Evolutionary conservation across 2,329 filamentous ascomycete genomes (phyloP), one percentile per base, ranked within the genome.

Genomic region (Penicillium sp.): DNA sequence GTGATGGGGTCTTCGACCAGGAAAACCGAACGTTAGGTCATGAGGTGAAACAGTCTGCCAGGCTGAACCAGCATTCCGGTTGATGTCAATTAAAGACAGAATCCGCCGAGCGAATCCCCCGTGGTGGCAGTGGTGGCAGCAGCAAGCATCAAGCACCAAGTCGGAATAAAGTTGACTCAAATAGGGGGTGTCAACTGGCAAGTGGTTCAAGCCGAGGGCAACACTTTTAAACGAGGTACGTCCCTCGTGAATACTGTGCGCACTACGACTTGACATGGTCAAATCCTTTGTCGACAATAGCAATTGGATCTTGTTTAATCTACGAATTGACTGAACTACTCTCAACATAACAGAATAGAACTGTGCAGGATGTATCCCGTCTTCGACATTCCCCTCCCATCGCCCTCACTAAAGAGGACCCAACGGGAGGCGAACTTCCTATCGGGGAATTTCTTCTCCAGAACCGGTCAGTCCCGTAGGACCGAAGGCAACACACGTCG

Each of bases 351-450:
- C 2, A 11, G 34, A 37, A 37, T 42, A 42, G 37, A 19, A 42
- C 5, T 14, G 18, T 42, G 37, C 23, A 55, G 55, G 58, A 72
- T 74, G 75, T 81, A 76, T 85, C 86, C 86, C 83, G 80, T 87
- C 82, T 83, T 87, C 84, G 86, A 87, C 86, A 88, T 87, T 83
- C 79, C 76, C 76, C 77, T 76, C 83, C 80, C 85, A 85, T 87
- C 83, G 85, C 84, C 84, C 81, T 86, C 85, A 87, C 69, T 82
- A 60, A 86, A 88, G 85, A 86, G 77, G 83, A 87, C 84, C 76
- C 84, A 83, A 82, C 84, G 85, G 81, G 80, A 80, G 79, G 76
- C 77, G 81, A 85, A 87, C 84, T 89, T 88, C 86, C 86, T 88
- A 87, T 85, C 78, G 75, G 76, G 81, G 81, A 80, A 71, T 58